Evolutionary conservation across 176 grass and related monocot species (phyloP).

Genomic region (Otatea glauca): DNA sequence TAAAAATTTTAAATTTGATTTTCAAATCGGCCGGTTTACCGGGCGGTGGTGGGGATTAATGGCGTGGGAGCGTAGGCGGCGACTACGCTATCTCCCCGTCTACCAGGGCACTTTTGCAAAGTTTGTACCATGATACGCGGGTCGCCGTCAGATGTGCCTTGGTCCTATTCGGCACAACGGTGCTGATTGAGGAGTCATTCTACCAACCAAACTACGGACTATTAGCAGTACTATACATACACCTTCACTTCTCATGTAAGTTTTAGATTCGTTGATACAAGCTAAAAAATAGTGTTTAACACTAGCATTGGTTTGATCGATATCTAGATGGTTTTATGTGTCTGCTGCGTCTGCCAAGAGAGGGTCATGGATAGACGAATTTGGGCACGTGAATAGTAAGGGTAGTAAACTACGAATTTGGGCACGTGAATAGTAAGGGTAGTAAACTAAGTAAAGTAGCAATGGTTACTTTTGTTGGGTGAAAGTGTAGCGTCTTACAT

Average conservation of each 20-base stretch:
- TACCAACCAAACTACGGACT: neutral
- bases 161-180: conserved; percentile 26
- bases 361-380: neutral
- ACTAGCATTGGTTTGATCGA: neutral
- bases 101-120: conserved; percentile 34
- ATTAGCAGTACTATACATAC: neutral
- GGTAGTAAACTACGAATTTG: neutral
- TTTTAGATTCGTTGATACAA: neutral
- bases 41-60: neutral
- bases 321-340: neutral
- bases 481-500: neutral
- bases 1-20: too few relatives aligned
- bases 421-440: neutral
- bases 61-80: conserved; percentile 29
- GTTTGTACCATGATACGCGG: conserved; percentile 32
- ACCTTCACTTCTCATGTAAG: neutral
- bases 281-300: too few relatives aligned
- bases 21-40: too few relatives aligned
- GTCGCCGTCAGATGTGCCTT: conserved; percentile 49
- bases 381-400: neutral
- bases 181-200: conserved; percentile 31
- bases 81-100: conserved; percentile 30
- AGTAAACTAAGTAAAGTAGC: neutral
- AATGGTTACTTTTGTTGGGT: neutral
- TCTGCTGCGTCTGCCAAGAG: neutral